phyloP scores from a whole-genome alignment of 176 grass and related monocot species.

The barley (Hordeum vulgare) region MorexV3_pseudomolecules_assembly NC_058522.1:489969785-489970284 shows the following conservation, averaged over 20 bases:
- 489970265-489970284: background rate
- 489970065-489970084: background rate
- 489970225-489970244: background rate
- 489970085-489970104: background rate
- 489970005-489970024: background rate
- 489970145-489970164: background rate
- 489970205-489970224: background rate
- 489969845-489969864: constrained; percentile 77
- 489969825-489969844: constrained; percentile 42
- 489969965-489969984: constrained; percentile 4
- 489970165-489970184: background rate
- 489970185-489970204: background rate
- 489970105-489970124: background rate
- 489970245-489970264: background rate
- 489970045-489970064: background rate
- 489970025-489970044: background rate
- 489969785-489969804: background rate
- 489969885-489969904: constrained; percentile 73
- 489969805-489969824: background rate
- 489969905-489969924: constrained; percentile 74
- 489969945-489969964: background rate
- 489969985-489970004: background rate
- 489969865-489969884: constrained; percentile 82
- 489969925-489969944: constrained; percentile 65
- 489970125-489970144: background rate